Evolutionary conservation across 257 asterid genomes (phyloP).

Genomic region (Scutellaria barbata): DNA sequence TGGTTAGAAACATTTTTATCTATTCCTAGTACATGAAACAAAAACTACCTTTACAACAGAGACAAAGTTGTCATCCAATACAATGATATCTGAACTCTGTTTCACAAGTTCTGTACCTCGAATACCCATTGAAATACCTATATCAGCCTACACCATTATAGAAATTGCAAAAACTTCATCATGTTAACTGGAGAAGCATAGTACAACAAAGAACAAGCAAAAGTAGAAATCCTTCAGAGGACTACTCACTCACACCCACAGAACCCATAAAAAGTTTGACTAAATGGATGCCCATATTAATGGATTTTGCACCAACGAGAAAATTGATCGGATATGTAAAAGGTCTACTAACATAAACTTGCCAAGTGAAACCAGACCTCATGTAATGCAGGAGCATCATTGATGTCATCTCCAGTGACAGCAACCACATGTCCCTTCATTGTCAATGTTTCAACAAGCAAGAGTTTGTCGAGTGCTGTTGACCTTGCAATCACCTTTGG

Average conservation of each 20-base stretch:
- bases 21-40: conserved; percentile 6
- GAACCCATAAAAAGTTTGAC: conserved; percentile 8
- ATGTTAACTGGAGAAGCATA: conserved; percentile 23
- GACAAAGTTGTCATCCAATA: conserved; percentile 92
- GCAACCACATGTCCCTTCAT: conserved; percentile 92
- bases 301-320: conserved; percentile 13
- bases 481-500: conserved; percentile 98
- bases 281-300: conserved; percentile 9
- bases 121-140: conserved; percentile 99
- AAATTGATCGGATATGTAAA: not conserved
- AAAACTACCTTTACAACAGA: conserved; percentile 90
- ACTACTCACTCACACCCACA: not conserved
- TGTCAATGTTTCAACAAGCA: conserved; percentile 96
- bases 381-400: conserved; percentile 98
- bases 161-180: conserved; percentile 13
- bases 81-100: conserved; percentile 96
- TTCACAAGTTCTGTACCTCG: conserved; percentile 98
- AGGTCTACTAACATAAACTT: not conserved
- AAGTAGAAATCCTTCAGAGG: conserved; percentile 14
- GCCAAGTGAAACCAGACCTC: conserved; percentile 62
- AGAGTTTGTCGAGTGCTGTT: conserved; percentile 89
- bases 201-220: not conserved
- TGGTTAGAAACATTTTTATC: conserved; percentile 1
- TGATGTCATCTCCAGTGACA: conserved; percentile 99
- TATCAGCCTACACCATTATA: conserved; percentile 74